phyloP scores from a whole-genome alignment of 495 filamentous ascomycete genomes.

The Saxophila tyrrhenica region DNA sequence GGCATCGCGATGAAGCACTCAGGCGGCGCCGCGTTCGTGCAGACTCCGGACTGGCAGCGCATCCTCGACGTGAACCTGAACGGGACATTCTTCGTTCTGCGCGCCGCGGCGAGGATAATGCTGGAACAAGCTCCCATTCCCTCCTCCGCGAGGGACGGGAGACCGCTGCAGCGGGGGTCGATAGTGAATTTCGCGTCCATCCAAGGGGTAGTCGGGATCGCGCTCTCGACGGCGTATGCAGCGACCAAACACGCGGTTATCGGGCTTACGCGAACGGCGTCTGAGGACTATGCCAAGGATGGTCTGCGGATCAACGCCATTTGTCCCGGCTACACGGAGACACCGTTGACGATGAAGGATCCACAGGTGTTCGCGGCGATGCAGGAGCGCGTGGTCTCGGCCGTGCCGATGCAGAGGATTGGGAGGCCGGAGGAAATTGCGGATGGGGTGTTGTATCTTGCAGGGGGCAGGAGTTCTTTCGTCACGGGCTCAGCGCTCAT shows the following conservation, averaged over 20 bases:
- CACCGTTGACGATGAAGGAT: neutral
- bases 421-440: neutral
- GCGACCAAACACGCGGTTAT: neutral
- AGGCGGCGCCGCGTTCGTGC: neutral
- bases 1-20: conserved; percentile 11
- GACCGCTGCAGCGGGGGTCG: neutral
- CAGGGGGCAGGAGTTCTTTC: neutral
- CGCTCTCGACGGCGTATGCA: neutral
- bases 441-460: neutral
- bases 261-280: conserved; percentile 3
- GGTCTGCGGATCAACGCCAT: neutral
- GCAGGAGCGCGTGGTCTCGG: neutral
- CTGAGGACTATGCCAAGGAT: conserved; percentile 1
- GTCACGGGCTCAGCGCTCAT: neutral
- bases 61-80: conserved; percentile 14
- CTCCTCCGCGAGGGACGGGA: neutral
- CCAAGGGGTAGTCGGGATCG: neutral
- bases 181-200: neutral
- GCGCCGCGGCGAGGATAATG: conserved; percentile 8
- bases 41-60: neutral
- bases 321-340: conserved; percentile 21
- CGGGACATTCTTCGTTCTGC: conserved; percentile 13
- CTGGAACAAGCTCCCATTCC: conserved; percentile 13
- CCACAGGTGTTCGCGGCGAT: neutral
- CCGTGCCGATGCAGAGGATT: neutral